Percentiles rank a stretch among this genome's conserved stretches.
phyloP scores from a whole-genome alignment of 495 filamentous ascomycete genomes.

The Glonium stellatum region DNA sequence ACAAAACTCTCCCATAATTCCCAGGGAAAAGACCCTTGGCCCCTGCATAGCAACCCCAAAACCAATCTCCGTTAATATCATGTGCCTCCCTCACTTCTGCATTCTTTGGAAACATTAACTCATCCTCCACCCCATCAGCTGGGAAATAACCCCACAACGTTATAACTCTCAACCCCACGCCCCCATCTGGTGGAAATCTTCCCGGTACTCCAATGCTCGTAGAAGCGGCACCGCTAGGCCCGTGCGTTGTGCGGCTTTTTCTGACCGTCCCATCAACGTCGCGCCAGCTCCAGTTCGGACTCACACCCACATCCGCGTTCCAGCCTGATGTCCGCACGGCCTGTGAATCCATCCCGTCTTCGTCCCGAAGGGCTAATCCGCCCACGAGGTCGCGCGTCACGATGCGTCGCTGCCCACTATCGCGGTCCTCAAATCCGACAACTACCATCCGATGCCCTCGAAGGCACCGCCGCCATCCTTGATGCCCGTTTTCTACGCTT shows the following conservation, averaged over 20 bases:
- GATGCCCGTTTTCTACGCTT: slow-evolving; percentile 62
- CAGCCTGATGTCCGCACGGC: background rate
- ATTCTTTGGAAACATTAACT: slow-evolving; percentile 73
- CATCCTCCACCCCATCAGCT: slow-evolving; percentile 51
- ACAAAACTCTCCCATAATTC: slow-evolving; percentile 45
- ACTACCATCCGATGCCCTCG: slow-evolving; percentile 78
- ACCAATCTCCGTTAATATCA: slow-evolving; percentile 84
- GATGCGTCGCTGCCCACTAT: slow-evolving; percentile 49
- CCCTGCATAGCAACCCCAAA: slow-evolving; percentile 71
- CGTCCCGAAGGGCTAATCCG: slow-evolving; percentile 54
- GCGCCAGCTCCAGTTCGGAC: slow-evolving; percentile 27
- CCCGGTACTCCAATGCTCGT: background rate
- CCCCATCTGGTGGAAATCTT: slow-evolving; percentile 63
- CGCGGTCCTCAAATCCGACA: slow-evolving; percentile 61
- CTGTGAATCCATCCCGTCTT: slow-evolving; percentile 35
- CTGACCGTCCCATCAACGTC: slow-evolving; percentile 31
- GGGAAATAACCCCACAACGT: slow-evolving; percentile 73
- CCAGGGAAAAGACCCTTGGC: slow-evolving; percentile 68
- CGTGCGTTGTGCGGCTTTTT: slow-evolving; percentile 25
- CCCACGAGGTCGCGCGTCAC: slow-evolving; percentile 65
- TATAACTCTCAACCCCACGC: slow-evolving; percentile 52
- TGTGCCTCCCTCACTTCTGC: slow-evolving; percentile 74
- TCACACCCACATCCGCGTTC: slow-evolving; percentile 1
- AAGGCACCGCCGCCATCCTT: slow-evolving; percentile 74
- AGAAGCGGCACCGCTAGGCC: background rate